Conservation (phyloP, 1,284 basidiomycete genomes). For the Wolfiporia cocos region DNA sequence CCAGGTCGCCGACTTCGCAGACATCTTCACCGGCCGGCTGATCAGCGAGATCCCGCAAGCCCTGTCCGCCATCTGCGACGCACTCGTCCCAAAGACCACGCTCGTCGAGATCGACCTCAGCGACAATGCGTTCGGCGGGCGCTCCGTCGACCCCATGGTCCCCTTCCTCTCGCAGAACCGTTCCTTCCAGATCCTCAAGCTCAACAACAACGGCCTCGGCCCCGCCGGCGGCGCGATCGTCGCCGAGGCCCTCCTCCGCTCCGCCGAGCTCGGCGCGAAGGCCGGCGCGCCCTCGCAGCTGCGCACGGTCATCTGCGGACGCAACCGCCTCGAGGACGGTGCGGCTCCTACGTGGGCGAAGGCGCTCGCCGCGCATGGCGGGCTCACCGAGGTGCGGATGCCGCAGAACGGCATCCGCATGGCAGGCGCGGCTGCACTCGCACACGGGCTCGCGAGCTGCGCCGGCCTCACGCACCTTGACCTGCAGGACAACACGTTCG, state of each 20-base stretch:
- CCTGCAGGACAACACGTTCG: conserved; percentile 95
- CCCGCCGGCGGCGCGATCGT: conserved; percentile 84
- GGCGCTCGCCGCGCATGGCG: conserved; percentile 83
- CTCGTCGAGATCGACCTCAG: conserved; percentile 89
- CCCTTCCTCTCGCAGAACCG: conserved; percentile 82
- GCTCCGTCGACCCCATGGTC: conserved; percentile 93
- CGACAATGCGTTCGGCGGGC: conserved; percentile 96
- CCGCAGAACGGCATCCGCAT: conserved; percentile 97
- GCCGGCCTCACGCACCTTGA: conserved; percentile 74
- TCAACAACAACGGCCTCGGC: conserved; percentile 99
- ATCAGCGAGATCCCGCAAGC: conserved; percentile 95
- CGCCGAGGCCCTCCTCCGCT: conserved; percentile 78
- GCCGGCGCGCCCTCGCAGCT: conserved; percentile 70
- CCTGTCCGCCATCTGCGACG: conserved; percentile 83
- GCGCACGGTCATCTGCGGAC: conserved; percentile 84
- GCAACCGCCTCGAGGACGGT: conserved; percentile 93
- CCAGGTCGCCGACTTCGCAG: conserved; percentile 92
- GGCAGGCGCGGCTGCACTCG: conserved; percentile 86
- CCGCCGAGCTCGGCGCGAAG: conserved; percentile 65
- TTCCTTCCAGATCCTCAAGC: conserved; percentile 76
- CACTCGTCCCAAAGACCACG: conserved; percentile 74
- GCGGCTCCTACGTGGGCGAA: conserved; percentile 81
- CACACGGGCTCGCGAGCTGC: conserved; percentile 70
- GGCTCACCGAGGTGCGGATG: conserved; percentile 84
- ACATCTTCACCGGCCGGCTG: conserved; percentile 96